Conservation (phyloP, 495 filamentous ascomycete species). For the Sporormia fimetaria region DNA sequence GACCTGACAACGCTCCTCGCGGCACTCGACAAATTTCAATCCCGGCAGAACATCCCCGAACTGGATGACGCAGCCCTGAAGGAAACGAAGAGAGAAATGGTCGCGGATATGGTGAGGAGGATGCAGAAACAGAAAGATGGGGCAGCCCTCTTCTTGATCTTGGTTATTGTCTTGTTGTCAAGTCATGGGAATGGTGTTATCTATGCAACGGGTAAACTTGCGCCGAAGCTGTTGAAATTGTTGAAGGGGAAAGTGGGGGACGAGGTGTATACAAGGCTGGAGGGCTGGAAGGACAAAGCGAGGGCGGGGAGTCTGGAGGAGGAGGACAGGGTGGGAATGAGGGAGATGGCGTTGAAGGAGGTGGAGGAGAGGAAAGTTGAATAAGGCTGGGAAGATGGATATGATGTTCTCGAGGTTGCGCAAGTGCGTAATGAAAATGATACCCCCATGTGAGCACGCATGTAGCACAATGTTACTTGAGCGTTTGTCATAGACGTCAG, state of each 20-base stretch:
- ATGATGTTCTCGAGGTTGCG: too few species aligned
- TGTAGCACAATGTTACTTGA: too few species aligned
- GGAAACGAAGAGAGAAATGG: conserved; percentile 5
- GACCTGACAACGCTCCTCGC: not conserved
- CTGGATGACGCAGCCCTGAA: not conserved
- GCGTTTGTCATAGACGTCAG: too few species aligned
- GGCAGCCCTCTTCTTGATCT: conserved; percentile 26
- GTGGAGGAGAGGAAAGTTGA: too few species aligned
- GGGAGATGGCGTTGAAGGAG: conserved; percentile 16
- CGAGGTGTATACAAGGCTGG: conserved; percentile 21
- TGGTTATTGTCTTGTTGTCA: conserved; percentile 26
- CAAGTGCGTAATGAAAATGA: too few species aligned
- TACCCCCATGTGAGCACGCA: too few species aligned
- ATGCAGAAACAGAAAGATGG: conserved; percentile 26
- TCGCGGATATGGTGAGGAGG: conserved; percentile 22
- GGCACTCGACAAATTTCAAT: conserved; percentile 18
- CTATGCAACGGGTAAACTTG: conserved; percentile 28
- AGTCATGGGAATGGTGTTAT: conserved; percentile 19
- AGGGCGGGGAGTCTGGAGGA: conserved; percentile 20
- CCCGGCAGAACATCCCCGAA: conserved; percentile 12
- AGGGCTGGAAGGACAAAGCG: conserved; percentile 25
- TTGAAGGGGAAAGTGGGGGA: conserved; percentile 13
- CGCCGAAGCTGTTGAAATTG: conserved; percentile 28
- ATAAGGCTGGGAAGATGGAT: too few species aligned
- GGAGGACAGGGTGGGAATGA: conserved; percentile 25